Evolutionary conservation across 106 monocot genomes (phyloP).

Genomic region (Alisma plantagoaquatica): DNA sequence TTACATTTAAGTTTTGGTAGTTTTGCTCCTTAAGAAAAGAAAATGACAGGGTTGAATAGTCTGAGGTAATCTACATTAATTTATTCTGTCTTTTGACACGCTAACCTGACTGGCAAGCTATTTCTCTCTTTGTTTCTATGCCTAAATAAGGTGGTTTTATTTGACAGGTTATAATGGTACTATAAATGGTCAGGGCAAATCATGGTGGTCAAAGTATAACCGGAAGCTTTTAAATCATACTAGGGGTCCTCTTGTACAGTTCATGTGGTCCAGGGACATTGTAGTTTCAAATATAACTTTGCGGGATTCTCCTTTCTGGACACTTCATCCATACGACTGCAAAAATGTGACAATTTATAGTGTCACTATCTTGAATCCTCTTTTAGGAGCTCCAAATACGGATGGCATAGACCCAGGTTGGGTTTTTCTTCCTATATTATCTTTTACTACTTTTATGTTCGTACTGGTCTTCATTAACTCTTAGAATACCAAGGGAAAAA

Average conservation of each 20-base stretch:
- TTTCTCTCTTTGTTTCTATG: too few species aligned
- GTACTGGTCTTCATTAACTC: too few species aligned
- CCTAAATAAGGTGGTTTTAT: too few species aligned
- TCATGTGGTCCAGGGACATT: conserved; percentile 62
- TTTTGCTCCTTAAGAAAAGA: too few species aligned
- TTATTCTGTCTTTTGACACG: too few species aligned
- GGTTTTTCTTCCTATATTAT: too few species aligned
- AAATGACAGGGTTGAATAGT: too few species aligned
- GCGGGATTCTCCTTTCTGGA: conserved; percentile 73
- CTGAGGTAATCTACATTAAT: too few species aligned
- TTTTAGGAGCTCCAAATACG: conserved; percentile 53
- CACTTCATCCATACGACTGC: conserved; percentile 66
- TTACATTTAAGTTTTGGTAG: too few species aligned
- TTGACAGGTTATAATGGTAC: conserved; percentile 64
- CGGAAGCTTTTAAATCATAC: conserved; percentile 40
- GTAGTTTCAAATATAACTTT: conserved; percentile 64
- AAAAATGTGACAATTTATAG: conserved; percentile 47
- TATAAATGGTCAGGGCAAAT: conserved; percentile 55
- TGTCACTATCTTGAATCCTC: conserved; percentile 58
- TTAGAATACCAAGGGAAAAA: too few species aligned
- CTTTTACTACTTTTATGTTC: too few species aligned
- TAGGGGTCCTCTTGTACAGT: conserved; percentile 62
- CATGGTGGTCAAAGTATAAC: conserved; percentile 50
- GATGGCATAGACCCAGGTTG: conserved; percentile 76
- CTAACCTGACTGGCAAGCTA: too few species aligned